Evolutionary conservation across 805 yeast species (phyloP).

Genomic region (Nakazawaea ishiwadae): DNA sequence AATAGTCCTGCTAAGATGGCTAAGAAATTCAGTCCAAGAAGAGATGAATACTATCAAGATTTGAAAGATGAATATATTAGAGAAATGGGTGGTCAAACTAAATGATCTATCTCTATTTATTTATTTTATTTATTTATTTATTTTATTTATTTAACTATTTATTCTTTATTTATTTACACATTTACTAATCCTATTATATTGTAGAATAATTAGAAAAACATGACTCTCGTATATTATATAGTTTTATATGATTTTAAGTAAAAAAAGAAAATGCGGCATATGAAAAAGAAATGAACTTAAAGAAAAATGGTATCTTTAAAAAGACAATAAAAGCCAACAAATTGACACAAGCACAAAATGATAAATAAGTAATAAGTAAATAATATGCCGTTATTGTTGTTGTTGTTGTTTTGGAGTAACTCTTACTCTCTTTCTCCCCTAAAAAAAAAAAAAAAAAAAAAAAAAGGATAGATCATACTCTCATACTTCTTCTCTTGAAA

Average conservation of each 20-base stretch:
- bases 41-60: slow-evolving; percentile 27
- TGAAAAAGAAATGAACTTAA: no score
- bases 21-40: slow-evolving; percentile 27
- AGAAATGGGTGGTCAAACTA: slow-evolving; percentile 26
- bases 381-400: background rate
- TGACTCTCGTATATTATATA: no score
- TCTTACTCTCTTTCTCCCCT: background rate
- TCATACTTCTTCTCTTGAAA: slow-evolving; percentile 60
- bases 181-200: no score
- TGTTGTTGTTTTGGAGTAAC: background rate
- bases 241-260: no score
- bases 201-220: no score
- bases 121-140: slow-evolving; percentile 2
- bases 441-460: background rate
- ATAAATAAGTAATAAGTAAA: no score
- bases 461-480: slow-evolving; percentile 20
- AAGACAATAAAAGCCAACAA: no score
- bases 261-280: no score
- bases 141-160: no score
- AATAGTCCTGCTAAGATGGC: slow-evolving; percentile 32
- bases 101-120: slow-evolving; percentile 3
- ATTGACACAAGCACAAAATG: no score
- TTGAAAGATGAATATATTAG: slow-evolving; percentile 30
- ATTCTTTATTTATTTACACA: no score
- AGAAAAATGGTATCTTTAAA: no score